Percentiles rank a stretch among this genome's conserved stretches.
Conservation (phyloP, 345 rosid genomes). For the Aquilaria yunnanensis region DNA sequence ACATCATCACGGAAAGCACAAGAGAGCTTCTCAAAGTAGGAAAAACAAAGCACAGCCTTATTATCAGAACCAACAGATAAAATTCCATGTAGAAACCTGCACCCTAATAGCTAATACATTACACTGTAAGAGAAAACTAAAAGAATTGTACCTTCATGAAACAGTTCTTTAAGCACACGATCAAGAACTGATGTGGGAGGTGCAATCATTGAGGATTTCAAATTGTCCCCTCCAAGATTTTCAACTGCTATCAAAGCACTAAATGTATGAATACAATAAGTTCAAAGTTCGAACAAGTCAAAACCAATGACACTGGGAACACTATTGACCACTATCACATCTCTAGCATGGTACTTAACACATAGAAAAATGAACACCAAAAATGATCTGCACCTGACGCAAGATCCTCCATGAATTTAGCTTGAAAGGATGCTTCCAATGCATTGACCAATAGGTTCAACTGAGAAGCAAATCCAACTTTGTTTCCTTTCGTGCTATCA, state of each 20-base stretch:
- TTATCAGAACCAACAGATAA: too few species aligned
- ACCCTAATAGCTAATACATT: too few species aligned
- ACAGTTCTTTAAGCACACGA: conserved; percentile 90
- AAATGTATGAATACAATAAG: neutral
- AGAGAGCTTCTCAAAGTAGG: too few species aligned
- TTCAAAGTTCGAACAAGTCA: neutral
- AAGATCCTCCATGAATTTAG: conserved; percentile 91
- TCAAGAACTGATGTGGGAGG: conserved; percentile 87
- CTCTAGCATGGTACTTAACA: conserved; percentile 3
- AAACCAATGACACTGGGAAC: conserved; percentile 5
- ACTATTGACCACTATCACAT: conserved; percentile 12
- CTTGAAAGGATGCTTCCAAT: conserved; percentile 55
- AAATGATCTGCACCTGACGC: conserved; percentile 62
- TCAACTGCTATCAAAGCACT: conserved; percentile 48
- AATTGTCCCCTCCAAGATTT: conserved; percentile 54
- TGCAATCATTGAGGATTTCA: conserved; percentile 66
- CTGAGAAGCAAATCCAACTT: conserved; percentile 78
- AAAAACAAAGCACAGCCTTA: too few species aligned
- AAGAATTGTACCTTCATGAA: conserved; percentile 59
- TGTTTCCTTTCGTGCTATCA: conserved; percentile 48
- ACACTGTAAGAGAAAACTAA: neutral
- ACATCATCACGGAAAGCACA: too few species aligned
- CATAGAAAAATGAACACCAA: conserved; percentile 6
- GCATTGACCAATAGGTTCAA: conserved; percentile 73
- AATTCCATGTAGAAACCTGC: too few species aligned